Evolutionary conservation across 768 basidiomycete species (phyloP).

Genomic region (Russula griseocarnosa): DNA sequence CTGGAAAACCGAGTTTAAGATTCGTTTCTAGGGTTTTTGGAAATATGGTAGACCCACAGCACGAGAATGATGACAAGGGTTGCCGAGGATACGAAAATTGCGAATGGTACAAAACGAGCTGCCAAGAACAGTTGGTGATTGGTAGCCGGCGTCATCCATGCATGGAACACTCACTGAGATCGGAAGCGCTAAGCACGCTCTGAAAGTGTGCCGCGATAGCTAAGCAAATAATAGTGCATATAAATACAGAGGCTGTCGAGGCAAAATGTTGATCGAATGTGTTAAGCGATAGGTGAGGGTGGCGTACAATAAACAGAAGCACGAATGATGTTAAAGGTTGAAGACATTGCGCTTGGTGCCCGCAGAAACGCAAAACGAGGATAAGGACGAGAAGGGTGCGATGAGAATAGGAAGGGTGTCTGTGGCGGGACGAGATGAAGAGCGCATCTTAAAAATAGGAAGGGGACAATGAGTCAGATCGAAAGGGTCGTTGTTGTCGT

Average conservation of each 20-base stretch:
- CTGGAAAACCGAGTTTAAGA: constrained; percentile 37
- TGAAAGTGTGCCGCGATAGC: constrained; percentile 79
- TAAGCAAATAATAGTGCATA: constrained; percentile 75
- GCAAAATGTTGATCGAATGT: constrained; percentile 10
- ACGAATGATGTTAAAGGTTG: constrained; percentile 67
- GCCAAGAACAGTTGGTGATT: constrained; percentile 16
- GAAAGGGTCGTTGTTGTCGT: constrained; percentile 36
- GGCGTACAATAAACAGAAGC: constrained; percentile 61
- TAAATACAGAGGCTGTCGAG: constrained; percentile 53
- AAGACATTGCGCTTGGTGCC: constrained; percentile 50
- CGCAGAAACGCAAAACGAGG: constrained; percentile 21
- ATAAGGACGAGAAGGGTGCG: constrained; percentile 12
- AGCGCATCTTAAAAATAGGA: constrained; percentile 35
- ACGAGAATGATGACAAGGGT: constrained; percentile 64
- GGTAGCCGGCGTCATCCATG: neutral
- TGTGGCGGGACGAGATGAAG: constrained; percentile 31
- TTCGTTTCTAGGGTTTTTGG: constrained; percentile 5
- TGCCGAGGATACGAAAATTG: constrained; percentile 71
- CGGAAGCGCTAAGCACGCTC: constrained; percentile 62
- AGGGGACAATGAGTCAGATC: constrained; percentile 31
- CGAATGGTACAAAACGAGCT: constrained; percentile 87
- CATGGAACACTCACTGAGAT: constrained; percentile 59
- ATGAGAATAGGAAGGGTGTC: constrained; percentile 29
- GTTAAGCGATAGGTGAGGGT: neutral
- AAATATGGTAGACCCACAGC: constrained; percentile 47